Conservation (phyloP, 2,329 filamentous ascomycete genomes). For the Hypoxylon sp. region DNA sequence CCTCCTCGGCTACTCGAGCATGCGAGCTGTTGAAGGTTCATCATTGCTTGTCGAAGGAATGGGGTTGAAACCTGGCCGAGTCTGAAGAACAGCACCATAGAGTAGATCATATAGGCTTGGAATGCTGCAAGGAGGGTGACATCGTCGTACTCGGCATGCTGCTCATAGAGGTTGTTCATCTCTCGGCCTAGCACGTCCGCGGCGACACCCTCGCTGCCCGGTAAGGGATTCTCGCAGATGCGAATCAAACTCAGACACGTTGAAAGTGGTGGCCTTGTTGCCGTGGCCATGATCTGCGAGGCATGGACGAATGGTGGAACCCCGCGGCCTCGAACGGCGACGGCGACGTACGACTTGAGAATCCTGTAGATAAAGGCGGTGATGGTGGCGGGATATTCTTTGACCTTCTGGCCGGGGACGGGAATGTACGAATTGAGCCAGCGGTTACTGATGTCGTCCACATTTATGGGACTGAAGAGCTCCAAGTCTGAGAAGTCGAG, state of each 20-base stretch:
- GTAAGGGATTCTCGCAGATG: constrained; percentile 57
- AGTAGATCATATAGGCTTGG: constrained; percentile 69
- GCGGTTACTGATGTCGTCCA: constrained; percentile 63
- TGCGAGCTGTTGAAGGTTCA: constrained; percentile 67
- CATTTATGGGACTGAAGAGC: constrained; percentile 63
- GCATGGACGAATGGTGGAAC: constrained; percentile 63
- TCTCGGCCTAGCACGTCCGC: constrained; percentile 58
- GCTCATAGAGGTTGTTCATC: constrained; percentile 59
- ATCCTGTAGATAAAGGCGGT: constrained; percentile 59
- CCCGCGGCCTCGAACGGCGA: constrained; percentile 56
- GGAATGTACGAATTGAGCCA: constrained; percentile 66
- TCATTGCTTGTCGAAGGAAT: constrained; percentile 61
- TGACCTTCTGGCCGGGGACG: constrained; percentile 59
- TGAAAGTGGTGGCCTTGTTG: constrained; percentile 55
- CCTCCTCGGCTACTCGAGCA: constrained; percentile 58
- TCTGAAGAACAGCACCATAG: constrained; percentile 64
- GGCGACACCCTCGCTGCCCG: constrained; percentile 54
- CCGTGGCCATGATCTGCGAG: constrained; percentile 53
- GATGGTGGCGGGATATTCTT: constrained; percentile 59
- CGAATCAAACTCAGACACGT: constrained; percentile 61
- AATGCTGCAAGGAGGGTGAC: constrained; percentile 61
- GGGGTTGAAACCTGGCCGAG: constrained; percentile 46
- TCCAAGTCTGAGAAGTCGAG: constrained; percentile 57
- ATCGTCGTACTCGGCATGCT: constrained; percentile 49
- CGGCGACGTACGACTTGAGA: constrained; percentile 61